Conservation (phyloP, 306 rosid species). For the Medicago arabica region DNA sequence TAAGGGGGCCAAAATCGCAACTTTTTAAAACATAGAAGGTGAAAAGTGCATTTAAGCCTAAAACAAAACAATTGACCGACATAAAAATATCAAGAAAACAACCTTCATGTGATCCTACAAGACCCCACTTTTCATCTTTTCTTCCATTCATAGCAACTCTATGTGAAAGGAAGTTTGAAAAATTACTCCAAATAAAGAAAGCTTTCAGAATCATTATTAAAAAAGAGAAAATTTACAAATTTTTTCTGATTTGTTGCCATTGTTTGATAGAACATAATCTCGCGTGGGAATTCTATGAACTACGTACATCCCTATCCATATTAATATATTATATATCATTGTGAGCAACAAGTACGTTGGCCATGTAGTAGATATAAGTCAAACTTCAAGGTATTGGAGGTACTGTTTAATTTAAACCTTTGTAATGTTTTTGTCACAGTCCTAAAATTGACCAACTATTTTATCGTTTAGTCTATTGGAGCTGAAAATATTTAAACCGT, state of each 20-base stretch:
- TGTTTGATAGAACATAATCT: too few relatives aligned
- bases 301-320: too few relatives aligned
- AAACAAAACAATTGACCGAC: too few relatives aligned
- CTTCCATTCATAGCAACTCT: slow-evolving; percentile 61
- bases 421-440: slow-evolving; percentile 25
- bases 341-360: slow-evolving; percentile 41
- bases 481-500: slow-evolving; percentile 20
- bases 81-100: background rate
- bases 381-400: slow-evolving; percentile 52
- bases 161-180: slow-evolving; percentile 50
- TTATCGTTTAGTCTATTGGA: slow-evolving; percentile 39
- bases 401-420: slow-evolving; percentile 38
- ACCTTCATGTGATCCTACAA: background rate
- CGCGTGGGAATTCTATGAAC: slow-evolving; percentile 44
- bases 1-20: too few relatives aligned
- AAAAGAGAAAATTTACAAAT: slow-evolving; percentile 31
- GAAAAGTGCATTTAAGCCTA: too few relatives aligned
- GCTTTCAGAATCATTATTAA: slow-evolving; percentile 39
- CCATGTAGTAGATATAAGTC: slow-evolving; percentile 56
- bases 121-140: slow-evolving; percentile 44
- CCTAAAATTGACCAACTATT: slow-evolving; percentile 60
- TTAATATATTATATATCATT: background rate
- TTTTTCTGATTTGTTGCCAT: background rate
- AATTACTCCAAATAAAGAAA: slow-evolving; percentile 55
- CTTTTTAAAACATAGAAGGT: too few relatives aligned